Evolutionary conservation across 2,329 filamentous ascomycete genomes (phyloP).

Genomic region (Apiospora rasikravindrae): DNA sequence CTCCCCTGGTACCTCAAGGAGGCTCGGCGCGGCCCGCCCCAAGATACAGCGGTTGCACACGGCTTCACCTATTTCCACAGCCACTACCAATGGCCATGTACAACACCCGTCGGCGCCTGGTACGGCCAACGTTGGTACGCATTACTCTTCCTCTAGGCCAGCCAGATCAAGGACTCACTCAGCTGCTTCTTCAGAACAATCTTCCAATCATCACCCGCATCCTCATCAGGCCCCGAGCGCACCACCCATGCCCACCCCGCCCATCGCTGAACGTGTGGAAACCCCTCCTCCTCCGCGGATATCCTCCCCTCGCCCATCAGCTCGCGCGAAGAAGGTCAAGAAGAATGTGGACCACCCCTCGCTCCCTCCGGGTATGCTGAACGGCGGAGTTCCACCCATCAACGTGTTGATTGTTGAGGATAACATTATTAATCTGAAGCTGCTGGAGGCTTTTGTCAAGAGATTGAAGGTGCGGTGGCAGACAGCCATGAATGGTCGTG

Average conservation of each 20-base stretch:
- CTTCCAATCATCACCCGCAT: conserved; percentile 41
- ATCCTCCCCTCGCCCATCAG: conserved; percentile 54
- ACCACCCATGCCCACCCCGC: conserved; percentile 54
- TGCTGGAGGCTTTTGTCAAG: conserved; percentile 95
- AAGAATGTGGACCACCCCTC: conserved; percentile 50
- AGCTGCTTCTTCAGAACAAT: conserved; percentile 59
- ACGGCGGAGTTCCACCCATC: conserved; percentile 88
- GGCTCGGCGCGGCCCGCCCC: conserved; percentile 47
- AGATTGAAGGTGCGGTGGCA: conserved; percentile 94
- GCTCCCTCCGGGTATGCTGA: conserved; percentile 70
- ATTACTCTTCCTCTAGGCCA: conserved; percentile 47
- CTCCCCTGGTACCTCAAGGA: conserved; percentile 73
- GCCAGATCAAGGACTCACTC: conserved; percentile 64
- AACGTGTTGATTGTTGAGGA: conserved; percentile 98
- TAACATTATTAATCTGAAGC: conserved; percentile 94
- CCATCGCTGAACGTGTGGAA: conserved; percentile 61
- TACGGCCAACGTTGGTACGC: conserved; percentile 43
- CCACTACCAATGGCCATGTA: conserved; percentile 51
- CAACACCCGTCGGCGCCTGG: conserved; percentile 44
- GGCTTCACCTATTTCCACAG: conserved; percentile 71
- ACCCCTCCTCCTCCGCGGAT: conserved; percentile 54
- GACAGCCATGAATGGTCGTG: conserved; percentile 93
- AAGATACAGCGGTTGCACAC: conserved; percentile 73
- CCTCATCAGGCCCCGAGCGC: conserved; percentile 44
- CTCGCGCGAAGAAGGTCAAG: conserved; percentile 57